phyloP scores from a whole-genome alignment of 2,329 filamentous ascomycete species.

The Apiospora rasikravindrae region DNA sequence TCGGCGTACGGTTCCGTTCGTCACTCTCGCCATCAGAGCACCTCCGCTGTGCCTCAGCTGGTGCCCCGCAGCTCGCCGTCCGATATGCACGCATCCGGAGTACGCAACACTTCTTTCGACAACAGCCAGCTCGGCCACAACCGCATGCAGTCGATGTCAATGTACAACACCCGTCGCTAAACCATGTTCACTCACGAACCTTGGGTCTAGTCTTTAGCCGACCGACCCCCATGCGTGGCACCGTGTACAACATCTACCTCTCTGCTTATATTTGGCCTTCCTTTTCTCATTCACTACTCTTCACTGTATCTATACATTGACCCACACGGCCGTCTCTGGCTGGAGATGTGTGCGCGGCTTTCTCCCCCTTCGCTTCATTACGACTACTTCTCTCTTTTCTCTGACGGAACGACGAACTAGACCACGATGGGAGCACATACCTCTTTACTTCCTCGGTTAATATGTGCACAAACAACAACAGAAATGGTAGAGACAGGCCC shows the following conservation, averaged over 20 bases:
- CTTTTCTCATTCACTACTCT: neutral
- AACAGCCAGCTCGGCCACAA: conserved; percentile 24
- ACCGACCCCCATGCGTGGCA: too few species aligned
- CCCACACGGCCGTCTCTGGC: neutral
- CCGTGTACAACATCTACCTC: neutral
- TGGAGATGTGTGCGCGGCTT: neutral
- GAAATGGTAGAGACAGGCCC: neutral
- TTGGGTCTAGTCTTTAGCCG: neutral
- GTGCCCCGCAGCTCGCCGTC: conserved; percentile 20
- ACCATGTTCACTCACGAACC: neutral
- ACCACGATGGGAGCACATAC: neutral
- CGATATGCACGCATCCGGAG: conserved; percentile 16
- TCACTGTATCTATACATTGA: conserved; percentile 2
- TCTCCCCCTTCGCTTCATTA: neutral
- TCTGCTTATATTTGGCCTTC: neutral
- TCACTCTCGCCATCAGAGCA: conserved; percentile 41
- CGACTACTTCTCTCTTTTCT: neutral
- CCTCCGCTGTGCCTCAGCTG: conserved; percentile 29
- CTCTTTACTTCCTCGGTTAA: neutral
- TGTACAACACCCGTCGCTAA: conserved; percentile 30
- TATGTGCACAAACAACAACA: conserved; percentile 9
- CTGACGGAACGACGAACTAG: neutral
- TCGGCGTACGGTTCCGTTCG: conserved; percentile 22
- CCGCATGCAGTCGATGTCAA: conserved; percentile 26
- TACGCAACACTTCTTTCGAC: conserved; percentile 17